Conservation (phyloP, 2,329 filamentous ascomycete species). For the Calonectria pseudoreteaudii region DNA sequence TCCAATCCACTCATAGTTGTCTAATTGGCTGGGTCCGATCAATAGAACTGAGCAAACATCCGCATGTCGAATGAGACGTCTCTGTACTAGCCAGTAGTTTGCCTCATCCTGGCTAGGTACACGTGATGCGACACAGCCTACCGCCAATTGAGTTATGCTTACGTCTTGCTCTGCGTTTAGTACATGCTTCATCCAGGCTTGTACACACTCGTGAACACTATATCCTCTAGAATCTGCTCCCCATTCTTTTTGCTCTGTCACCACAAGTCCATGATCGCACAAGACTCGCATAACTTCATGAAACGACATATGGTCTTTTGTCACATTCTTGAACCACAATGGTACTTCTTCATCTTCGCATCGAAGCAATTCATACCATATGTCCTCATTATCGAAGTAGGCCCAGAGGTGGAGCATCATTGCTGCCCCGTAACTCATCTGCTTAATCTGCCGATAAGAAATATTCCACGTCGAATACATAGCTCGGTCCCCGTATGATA, state of each 20-base stretch:
- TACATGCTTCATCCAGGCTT: constrained; percentile 45
- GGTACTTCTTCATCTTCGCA: constrained; percentile 21
- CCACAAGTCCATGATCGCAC: constrained; percentile 44
- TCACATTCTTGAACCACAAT: constrained; percentile 41
- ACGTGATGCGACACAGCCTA: constrained; percentile 21
- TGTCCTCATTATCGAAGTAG: constrained; percentile 55
- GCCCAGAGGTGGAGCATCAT: constrained; percentile 55
- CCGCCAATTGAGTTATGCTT: constrained; percentile 16
- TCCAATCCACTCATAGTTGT: too few species aligned
- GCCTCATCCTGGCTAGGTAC: not conserved
- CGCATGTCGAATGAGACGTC: not conserved
- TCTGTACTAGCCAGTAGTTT: not conserved
- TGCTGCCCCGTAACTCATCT: constrained; percentile 37
- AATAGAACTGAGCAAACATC: not conserved
- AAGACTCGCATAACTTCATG: constrained; percentile 43
- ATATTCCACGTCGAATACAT: constrained; percentile 54
- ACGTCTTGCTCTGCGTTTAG: constrained; percentile 36
- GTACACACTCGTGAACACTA: constrained; percentile 49
- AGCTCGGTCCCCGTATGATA: constrained; percentile 45
- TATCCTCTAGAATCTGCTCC: constrained; percentile 42
- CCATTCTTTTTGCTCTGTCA: constrained; percentile 31
- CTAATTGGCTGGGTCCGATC: not conserved
- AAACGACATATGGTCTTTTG: constrained; percentile 38
- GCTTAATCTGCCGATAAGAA: constrained; percentile 51
- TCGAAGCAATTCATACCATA: constrained; percentile 58